Evolutionary conservation across 305 asterid genomes (phyloP), one percentile per base, ranked within the genome.

Genomic region (Salvia sclarea): DNA sequence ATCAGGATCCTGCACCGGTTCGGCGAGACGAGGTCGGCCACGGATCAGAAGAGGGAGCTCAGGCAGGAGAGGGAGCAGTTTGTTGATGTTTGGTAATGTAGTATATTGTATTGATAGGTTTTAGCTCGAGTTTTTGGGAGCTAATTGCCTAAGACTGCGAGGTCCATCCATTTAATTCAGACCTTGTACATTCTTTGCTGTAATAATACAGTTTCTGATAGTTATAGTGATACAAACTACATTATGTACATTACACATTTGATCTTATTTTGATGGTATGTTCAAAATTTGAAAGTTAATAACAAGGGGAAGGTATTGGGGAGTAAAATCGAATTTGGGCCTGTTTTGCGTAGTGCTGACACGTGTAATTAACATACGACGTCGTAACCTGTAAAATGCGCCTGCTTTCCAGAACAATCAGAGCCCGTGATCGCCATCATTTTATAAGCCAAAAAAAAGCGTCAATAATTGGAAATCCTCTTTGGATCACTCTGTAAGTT

Each of bases 1-100:
- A 88, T 88, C 16, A 85, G 78, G 24, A 86, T 85, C 24, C 75
- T 90, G 71, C 97, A 86, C 17, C 78, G 71, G 21, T 90, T 83
- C 44, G 44, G 79, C 12, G 97, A 90, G 52, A 56, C 82, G 8
- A 71, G 84, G 16, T 58, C 86, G 9, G 60, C n/a, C n/a, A n/a
- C 86, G 30, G 60, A 76, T 38, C 21, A 68, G 66, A 66, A 66
- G 35, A 69, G 56, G 65, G 87, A 68, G 52, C 63, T 72, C 38
- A 45, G 82, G 75, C 84, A 69, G 12, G 86, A 74, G 38, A 85
- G 70, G 11, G 14, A 12, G 2, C 44, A 38, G 22, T 78, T 52
- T 61, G 79, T 89, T 9, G 70, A 78, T 65, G 88, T 84, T n/a
- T 28, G 85, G 78, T 82, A 83, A 81, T 52, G 25, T n/a, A n/a